phyloP scores from a whole-genome alignment of 2,329 filamentous ascomycete genomes.

The Zalaria sp. region DNA sequence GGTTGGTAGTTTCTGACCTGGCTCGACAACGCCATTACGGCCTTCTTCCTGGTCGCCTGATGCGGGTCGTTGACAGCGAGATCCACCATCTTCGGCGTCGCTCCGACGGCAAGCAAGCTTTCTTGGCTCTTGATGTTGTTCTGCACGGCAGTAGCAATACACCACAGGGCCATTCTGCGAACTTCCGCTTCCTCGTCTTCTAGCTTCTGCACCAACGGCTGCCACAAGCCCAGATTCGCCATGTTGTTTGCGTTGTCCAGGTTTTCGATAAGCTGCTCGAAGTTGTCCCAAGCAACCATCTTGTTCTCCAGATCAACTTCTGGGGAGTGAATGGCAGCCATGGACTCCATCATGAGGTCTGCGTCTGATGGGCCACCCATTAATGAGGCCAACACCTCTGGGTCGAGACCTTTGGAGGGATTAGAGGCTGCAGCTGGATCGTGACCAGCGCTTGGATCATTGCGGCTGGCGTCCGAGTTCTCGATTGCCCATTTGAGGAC shows the following conservation, averaged over 20 bases:
- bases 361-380: slow-evolving; percentile 80
- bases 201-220: slow-evolving; percentile 59
- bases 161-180: slow-evolving; percentile 83
- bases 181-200: slow-evolving; percentile 55
- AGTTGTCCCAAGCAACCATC: slow-evolving; percentile 80
- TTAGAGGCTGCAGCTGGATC: slow-evolving; percentile 19
- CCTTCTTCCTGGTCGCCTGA: slow-evolving; percentile 63
- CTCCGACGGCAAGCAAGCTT: slow-evolving; percentile 47
- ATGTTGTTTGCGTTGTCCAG: slow-evolving; percentile 98
- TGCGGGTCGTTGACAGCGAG: slow-evolving; percentile 47
- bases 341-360: slow-evolving; percentile 76
- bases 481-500: slow-evolving; percentile 69
- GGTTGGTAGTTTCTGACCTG: slow-evolving; percentile 83
- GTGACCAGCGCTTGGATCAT: slow-evolving; percentile 15
- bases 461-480: slow-evolving; percentile 37
- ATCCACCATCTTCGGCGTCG: slow-evolving; percentile 54
- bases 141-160: slow-evolving; percentile 84
- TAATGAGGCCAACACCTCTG: slow-evolving; percentile 58
- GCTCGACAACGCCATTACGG: slow-evolving; percentile 76
- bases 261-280: slow-evolving; percentile 81
- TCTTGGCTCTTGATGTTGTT: slow-evolving; percentile 85
- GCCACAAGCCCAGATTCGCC: slow-evolving; percentile 65
- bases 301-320: slow-evolving; percentile 60
- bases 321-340: slow-evolving; percentile 56
- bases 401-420: slow-evolving; percentile 39